Percentiles rank a stretch among this genome's conserved stretches.
These are phyloP conservation scores for Papiliotrema nemorosa DNA, from an alignment of 1,284 basidiomycete species.

Conservation along the genomic window DNA sequence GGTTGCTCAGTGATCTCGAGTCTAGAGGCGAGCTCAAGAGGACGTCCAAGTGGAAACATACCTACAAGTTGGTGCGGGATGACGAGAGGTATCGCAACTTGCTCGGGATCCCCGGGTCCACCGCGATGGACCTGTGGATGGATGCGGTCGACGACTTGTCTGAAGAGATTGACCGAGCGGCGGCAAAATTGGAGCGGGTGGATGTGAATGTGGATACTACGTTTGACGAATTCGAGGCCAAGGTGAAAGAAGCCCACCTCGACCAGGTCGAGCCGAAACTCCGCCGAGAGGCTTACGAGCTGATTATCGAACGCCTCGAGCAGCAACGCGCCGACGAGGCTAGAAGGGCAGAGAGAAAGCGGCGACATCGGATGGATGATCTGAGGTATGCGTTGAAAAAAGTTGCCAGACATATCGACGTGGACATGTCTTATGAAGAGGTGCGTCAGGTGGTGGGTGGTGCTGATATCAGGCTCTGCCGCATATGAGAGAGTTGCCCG, in stretches of 20 bases:
- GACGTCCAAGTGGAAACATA: constrained; percentile 83
- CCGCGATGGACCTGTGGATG: constrained; percentile 94
- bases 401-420: constrained; percentile 70
- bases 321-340: constrained; percentile 76
- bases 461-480: constrained; percentile 58
- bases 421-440: constrained; percentile 70
- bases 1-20: constrained; percentile 67
- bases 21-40: constrained; percentile 68
- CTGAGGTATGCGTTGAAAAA: constrained; percentile 93
- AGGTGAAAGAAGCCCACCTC: constrained; percentile 50
- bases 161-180: constrained; percentile 74
- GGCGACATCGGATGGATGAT: constrained; percentile 88
- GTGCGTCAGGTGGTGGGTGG: constrained; percentile 50
- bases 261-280: constrained; percentile 18
- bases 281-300: neutral
- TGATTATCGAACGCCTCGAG: constrained; percentile 64
- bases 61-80: constrained; percentile 70
- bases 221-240: constrained; percentile 55
- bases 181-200: constrained; percentile 54
- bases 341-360: constrained; percentile 72
- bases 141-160: constrained; percentile 84
- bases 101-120: constrained; percentile 87
- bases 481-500: constrained; percentile 70
- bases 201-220: constrained; percentile 48
- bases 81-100: constrained; percentile 80